Evolutionary conservation across 768 basidiomycete genomes (phyloP), one percentile per base, ranked within the genome.

Genomic region (Leccinum arenicola): DNA sequence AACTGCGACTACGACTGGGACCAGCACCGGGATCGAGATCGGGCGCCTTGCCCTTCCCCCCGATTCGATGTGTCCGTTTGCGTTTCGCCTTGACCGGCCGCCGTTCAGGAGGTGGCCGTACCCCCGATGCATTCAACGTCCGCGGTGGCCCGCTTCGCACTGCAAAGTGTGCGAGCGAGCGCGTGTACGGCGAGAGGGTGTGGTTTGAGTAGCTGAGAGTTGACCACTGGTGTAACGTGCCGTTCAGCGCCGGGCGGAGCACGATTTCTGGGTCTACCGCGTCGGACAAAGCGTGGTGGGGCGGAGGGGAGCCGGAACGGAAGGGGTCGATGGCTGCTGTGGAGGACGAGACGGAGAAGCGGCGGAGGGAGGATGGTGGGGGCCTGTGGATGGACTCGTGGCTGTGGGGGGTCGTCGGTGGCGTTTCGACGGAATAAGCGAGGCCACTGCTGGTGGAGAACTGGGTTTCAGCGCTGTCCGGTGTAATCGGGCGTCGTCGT

Each of bases 171-270:
- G 90, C 88, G 29, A 94, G 80, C 12, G 89, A 87, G 55, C 93
- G 85, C 6, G 95, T 97, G 73, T 96, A 98, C 0, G 95, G 96
- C 1, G 91, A 93, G 3, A 99, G 77, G 0, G 96, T 99, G 68
- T 97, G 96, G 67, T 97, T 93, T 1, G 93, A 94, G 64, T 88
- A 82, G 19, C 85, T 87, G 50, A 99, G 84, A 4, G 90, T 91
- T 17, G 92, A 88, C 10, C 98, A 77, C 62, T 96, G 92, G 56
- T 89, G 91, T 21, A 96, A 80, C 6, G 88, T 86, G 62, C 87
- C 86, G 74, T 86, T 89, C n/a, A 82, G 70, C 0, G 81, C 75
- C 1, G 89, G 87, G 14, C 84, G 83, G 52, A 91, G 80, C 17
- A 85, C 71, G 63, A 88, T 87, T 61, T 83, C 82, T 21, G 83